A percentile compares a stretch with the other conserved stretches of the same genome.
Conservation (phyloP, 345 rosid species). For the Conringia planisiliqua region DNA sequence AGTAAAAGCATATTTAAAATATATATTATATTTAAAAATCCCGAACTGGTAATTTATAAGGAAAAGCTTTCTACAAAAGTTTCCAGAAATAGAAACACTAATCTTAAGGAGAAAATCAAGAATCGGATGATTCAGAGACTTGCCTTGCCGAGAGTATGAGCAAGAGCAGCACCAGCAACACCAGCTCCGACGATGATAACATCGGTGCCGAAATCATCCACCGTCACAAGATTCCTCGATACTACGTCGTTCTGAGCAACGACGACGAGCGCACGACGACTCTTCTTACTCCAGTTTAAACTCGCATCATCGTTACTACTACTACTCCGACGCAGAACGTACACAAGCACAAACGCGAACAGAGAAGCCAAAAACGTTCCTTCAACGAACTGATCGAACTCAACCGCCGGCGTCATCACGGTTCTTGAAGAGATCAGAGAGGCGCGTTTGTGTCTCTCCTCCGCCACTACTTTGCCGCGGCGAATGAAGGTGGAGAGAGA, state of each 20-base stretch:
- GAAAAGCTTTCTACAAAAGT: not conserved
- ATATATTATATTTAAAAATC: too few relatives aligned
- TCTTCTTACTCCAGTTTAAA: constrained; percentile 8
- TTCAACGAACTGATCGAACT: constrained; percentile 3
- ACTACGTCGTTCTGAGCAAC: not conserved
- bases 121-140: not conserved
- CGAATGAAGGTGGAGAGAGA: not conserved
- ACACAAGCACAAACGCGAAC: constrained; percentile 7
- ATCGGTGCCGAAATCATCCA: not conserved
- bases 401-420: not conserved
- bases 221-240: not conserved
- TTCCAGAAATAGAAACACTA: constrained; percentile 1
- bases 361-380: constrained; percentile 15
- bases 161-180: constrained; percentile 64
- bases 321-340: not conserved
- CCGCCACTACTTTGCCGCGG: not conserved
- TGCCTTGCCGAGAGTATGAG: constrained; percentile 52
- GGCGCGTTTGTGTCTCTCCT: not conserved
- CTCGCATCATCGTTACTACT: not conserved
- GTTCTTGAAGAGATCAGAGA: not conserved
- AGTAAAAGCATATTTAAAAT: too few relatives aligned
- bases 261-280: not conserved
- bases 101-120: not conserved
- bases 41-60: too few relatives aligned
- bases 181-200: constrained; percentile 42